Evolutionary conservation across 257 asterid species (phyloP), one percentile per base, ranked within the genome.

Genomic region (Salvia miltiorrhiza): DNA sequence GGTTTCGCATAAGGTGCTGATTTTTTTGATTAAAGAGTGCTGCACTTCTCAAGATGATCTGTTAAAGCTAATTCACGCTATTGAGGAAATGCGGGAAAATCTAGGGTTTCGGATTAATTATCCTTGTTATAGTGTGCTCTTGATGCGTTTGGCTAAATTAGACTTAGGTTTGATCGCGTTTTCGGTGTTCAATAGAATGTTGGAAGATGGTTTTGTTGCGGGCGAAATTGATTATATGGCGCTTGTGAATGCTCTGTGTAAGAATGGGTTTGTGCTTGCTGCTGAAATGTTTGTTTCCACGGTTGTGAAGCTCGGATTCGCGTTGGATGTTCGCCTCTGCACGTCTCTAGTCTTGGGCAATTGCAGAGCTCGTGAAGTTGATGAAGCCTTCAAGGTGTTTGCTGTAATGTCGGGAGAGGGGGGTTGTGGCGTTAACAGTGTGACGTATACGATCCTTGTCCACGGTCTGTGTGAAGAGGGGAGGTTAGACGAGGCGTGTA

Each of bases 321-420:
- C 10, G 21, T 49, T 80, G 39, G 85, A 83, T 77, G 79, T 72
- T 67, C 73, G 72, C 80, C 33, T 77, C 5, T 65, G 52, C 47
- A 79, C 88, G 14, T 83, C 85, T 37, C 69, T 83, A 70, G 81
- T 77, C 11, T 67, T 83, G 74, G 83, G 83, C 11, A 32, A 83
- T 55, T 83, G 85, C 32, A 77, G 83, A 43, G 83, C 77, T 23
- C 76, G 80, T 11, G 74, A 75, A 44, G 60, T 83, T 16, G 21
- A 37, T 56, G 76, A 73, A 6, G 88, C 85, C 77, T 63, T 65
- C 70, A 75, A 52, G 37, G 85, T 83, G 85, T 80, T 83, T 73
- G 88, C 7, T 5, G 59, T 69, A 77, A 83, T 83, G 88, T 77
- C 85, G 3, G 70, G 66, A 57, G 11, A 33, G 58, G 83, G 63